Percentiles rank a stretch among this genome's conserved stretches.
These are phyloP conservation scores for Backusella australiensis DNA, from an alignment of 192 early-diverging fungal genomes.

Conservation along the genomic window DNA sequence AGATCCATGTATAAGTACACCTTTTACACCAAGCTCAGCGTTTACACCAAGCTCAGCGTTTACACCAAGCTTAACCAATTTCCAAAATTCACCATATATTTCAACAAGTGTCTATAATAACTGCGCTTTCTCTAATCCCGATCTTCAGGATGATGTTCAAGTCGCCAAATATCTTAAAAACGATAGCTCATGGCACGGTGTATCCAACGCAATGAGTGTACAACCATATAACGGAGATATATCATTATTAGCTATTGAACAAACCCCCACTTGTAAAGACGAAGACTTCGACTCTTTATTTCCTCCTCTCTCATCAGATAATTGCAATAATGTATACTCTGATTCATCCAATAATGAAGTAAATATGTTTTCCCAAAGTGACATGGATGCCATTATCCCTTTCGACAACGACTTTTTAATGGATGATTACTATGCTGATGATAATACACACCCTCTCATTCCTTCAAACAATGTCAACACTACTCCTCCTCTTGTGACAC, in stretches of 20 bases:
- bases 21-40: neutral
- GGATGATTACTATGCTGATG: neutral
- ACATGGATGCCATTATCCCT: neutral
- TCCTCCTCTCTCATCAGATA: conserved; percentile 1
- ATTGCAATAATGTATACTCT: neutral
- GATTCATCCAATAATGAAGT: neutral
- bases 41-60: neutral
- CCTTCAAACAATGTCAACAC: neutral
- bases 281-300: neutral
- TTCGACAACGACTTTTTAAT: neutral
- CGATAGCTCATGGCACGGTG: neutral
- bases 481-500: neutral
- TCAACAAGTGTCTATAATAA: neutral
- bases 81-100: conserved; percentile 11
- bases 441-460: neutral
- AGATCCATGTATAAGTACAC: conserved; percentile 2
- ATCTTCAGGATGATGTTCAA: conserved; percentile 8
- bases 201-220: neutral
- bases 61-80: neutral
- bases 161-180: neutral
- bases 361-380: neutral
- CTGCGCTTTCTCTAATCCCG: neutral
- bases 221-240: neutral
- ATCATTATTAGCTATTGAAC: neutral
- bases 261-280: neutral